These are phyloP conservation scores for Gypsophila paniculata DNA, from an alignment of 179 eudicot genomes.

Conservation along the genomic window DNA sequence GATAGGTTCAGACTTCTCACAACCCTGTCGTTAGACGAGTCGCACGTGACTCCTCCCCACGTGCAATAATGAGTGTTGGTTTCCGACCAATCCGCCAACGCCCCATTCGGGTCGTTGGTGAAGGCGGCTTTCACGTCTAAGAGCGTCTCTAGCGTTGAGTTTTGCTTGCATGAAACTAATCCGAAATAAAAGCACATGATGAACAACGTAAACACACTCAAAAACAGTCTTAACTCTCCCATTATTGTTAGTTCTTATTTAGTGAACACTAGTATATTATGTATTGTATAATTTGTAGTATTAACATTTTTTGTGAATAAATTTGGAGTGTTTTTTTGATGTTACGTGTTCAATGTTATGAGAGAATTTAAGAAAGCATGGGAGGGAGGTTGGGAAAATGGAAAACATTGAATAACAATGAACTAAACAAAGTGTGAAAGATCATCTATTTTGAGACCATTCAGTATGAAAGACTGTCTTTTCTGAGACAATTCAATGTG, in stretches of 20 bases:
- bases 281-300: no score
- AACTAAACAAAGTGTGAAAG: neutral
- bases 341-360: neutral
- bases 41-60: constrained; percentile 67
- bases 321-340: neutral
- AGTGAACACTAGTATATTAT: neutral
- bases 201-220: constrained; percentile 23
- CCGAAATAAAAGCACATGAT: constrained; percentile 4
- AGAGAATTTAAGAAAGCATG: constrained; percentile 8
- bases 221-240: constrained; percentile 13
- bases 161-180: neutral
- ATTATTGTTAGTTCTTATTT: neutral
- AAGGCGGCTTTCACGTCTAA: constrained; percentile 57
- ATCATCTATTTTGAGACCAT: neutral
- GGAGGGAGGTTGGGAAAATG: neutral
- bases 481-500: no score
- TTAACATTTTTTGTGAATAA: neutral
- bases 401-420: neutral
- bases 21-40: constrained; percentile 35
- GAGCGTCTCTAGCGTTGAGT: constrained; percentile 32
- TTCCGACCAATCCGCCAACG: constrained; percentile 47
- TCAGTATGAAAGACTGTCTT: no score
- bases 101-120: constrained; percentile 50
- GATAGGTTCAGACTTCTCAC: constrained; percentile 60
- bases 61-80: constrained; percentile 49